Percentiles rank a stretch among this genome's conserved stretches.
Evolutionary conservation across 768 basidiomycete genomes (phyloP).

Genomic region (Mycena kentingensis): DNA sequence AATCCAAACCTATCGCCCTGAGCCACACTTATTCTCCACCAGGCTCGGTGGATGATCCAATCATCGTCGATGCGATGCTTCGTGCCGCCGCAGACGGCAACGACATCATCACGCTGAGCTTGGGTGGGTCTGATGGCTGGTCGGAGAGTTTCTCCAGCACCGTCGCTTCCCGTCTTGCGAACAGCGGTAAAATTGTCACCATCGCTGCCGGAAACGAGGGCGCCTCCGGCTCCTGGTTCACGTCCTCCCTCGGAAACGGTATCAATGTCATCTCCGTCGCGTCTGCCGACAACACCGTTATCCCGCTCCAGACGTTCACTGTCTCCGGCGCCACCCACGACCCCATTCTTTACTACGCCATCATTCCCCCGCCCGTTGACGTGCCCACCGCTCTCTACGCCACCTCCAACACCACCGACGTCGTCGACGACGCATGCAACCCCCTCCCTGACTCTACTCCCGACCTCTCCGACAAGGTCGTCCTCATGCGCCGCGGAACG

Average conservation of each 20-base stretch:
- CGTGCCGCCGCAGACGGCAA: too few relatives aligned
- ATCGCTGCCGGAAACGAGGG: constrained; percentile 64
- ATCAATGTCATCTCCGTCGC: constrained; percentile 58
- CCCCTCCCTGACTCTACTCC: constrained; percentile 54
- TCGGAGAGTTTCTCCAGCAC: too few relatives aligned
- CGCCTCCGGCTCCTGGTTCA: constrained; percentile 61
- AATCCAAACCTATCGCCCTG: too few relatives aligned
- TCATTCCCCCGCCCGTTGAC: constrained; percentile 47
- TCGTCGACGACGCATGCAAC: constrained; percentile 60
- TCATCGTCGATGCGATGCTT: too few relatives aligned
- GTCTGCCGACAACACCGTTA: constrained; percentile 58
- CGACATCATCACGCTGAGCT: too few relatives aligned
- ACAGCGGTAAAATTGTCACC: too few relatives aligned
- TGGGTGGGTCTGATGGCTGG: too few relatives aligned
- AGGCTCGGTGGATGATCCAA: too few relatives aligned
- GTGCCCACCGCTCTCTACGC: constrained; percentile 54
- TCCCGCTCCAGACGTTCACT: constrained; percentile 58
- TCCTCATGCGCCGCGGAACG: constrained; percentile 59
- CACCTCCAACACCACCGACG: constrained; percentile 54
- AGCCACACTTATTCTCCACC: too few relatives aligned
- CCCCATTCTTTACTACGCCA: constrained; percentile 56
- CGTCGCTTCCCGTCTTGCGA: too few relatives aligned
- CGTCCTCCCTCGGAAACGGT: constrained; percentile 53
- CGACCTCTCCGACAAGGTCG: constrained; percentile 54
- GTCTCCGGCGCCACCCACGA: constrained; percentile 49